Evolutionary conservation across 116 monocot genomes (phyloP).

Genomic region (Iris pallida): DNA sequence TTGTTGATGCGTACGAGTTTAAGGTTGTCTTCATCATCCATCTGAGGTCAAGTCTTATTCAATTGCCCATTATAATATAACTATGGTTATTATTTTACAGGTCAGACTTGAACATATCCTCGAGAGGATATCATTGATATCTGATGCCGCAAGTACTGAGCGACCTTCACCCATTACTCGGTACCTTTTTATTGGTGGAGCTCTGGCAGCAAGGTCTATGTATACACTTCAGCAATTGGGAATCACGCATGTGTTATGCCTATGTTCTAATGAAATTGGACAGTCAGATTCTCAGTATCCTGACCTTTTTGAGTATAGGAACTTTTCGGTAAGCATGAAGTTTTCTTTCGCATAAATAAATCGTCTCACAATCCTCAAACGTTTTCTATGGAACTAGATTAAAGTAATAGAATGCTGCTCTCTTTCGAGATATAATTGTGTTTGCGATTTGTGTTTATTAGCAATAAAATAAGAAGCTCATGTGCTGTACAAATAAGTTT

Average conservation of each 20-base stretch:
- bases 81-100: constrained; percentile 23
- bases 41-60: background rate
- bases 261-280: constrained; percentile 89
- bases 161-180: constrained; percentile 59
- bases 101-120: constrained; percentile 88
- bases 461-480: too few species aligned
- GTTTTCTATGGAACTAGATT: too few species aligned
- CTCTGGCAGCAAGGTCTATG: constrained; percentile 75
- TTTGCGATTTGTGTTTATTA: too few species aligned
- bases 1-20: constrained; percentile 83
- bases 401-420: too few species aligned
- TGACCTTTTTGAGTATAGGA: constrained; percentile 69
- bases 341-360: too few species aligned
- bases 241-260: constrained; percentile 77
- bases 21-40: constrained; percentile 47
- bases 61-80: background rate
- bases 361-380: too few species aligned
- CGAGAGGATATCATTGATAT: constrained; percentile 77
- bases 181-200: constrained; percentile 77
- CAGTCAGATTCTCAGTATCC: constrained; percentile 87
- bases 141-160: constrained; percentile 87
- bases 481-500: too few species aligned
- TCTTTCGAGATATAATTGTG: too few species aligned
- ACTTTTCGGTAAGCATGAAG: constrained; percentile 59
- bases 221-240: constrained; percentile 77